Conservation (phyloP, 257 asterid genomes). For the Scutellaria minor region DNA sequence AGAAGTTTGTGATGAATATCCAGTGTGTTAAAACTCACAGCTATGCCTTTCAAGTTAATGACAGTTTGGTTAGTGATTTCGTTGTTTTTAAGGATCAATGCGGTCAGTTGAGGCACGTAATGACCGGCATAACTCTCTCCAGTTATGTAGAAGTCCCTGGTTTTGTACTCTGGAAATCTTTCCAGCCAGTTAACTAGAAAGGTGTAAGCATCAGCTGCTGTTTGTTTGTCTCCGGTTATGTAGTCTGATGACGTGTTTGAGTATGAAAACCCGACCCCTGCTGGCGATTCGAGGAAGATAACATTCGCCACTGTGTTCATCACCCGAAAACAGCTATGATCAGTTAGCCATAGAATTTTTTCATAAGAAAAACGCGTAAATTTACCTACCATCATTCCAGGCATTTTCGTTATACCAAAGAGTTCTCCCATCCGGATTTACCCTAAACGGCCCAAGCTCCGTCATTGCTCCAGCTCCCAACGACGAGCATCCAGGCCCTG, state of each 20-base stretch:
- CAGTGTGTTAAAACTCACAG: constrained; percentile 43
- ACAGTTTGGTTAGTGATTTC: constrained; percentile 48
- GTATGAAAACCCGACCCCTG: constrained; percentile 77
- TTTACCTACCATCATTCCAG: constrained; percentile 59
- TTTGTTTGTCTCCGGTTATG: constrained; percentile 49
- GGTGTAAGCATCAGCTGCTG: constrained; percentile 59
- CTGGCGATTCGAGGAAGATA: constrained; percentile 72
- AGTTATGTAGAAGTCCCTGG: constrained; percentile 51
- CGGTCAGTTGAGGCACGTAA: constrained; percentile 72
- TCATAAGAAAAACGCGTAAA: neutral
- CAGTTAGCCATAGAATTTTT: neutral
- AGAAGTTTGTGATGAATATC: neutral
- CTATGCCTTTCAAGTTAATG: constrained; percentile 63
- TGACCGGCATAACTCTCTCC: constrained; percentile 84
- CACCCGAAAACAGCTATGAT: neutral
- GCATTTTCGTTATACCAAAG: constrained; percentile 55
- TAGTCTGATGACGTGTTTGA: constrained; percentile 66
- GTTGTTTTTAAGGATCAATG: constrained; percentile 55
- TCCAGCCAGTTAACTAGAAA: constrained; percentile 74
- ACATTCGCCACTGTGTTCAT: constrained; percentile 64
- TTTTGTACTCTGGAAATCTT: constrained; percentile 70
- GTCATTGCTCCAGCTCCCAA: constrained; percentile 69
- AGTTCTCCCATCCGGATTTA: constrained; percentile 58
- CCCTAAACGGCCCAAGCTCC: constrained; percentile 75
- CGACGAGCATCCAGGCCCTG: constrained; percentile 91